Conservation (phyloP, 2,329 filamentous ascomycete genomes). For the Graphilbum fragrans region DNA sequence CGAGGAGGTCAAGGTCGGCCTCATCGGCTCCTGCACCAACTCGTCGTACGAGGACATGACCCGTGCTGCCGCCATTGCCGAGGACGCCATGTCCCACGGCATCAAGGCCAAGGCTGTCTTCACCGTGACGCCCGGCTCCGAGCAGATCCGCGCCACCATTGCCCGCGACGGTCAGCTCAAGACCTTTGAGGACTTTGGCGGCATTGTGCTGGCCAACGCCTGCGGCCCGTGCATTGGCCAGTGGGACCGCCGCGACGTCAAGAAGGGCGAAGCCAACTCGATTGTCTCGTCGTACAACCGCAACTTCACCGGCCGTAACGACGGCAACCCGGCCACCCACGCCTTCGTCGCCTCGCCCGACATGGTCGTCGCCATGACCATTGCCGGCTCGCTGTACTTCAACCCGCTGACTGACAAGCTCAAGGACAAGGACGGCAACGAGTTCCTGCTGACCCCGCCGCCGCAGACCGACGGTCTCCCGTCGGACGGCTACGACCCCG, state of each 20-base stretch:
- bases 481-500: constrained; percentile 68
- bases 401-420: constrained; percentile 89
- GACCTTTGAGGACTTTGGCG: constrained; percentile 94
- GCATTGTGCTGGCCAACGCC: constrained; percentile 88
- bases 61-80: constrained; percentile 80
- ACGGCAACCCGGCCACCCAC: constrained; percentile 30
- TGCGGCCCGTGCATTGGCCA: constrained; percentile 90
- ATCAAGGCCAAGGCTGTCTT: constrained; percentile 89
- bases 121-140: constrained; percentile 90
- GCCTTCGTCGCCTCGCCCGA: constrained; percentile 36
- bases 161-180: constrained; percentile 80
- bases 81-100: constrained; percentile 82
- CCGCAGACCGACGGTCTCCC: constrained; percentile 78
- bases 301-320: constrained; percentile 98
- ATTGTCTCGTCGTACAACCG: constrained; percentile 99
- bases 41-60: constrained; percentile 79
- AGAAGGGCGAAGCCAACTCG: constrained; percentile 92
- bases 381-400: constrained; percentile 50
- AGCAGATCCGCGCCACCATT: constrained; percentile 93
- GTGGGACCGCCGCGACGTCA: constrained; percentile 87
- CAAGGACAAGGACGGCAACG: constrained; percentile 91
- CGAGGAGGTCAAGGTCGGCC: constrained; percentile 86
- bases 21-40: constrained; percentile 99
- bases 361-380: constrained; percentile 28
- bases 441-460: constrained; percentile 68